Conservation (phyloP, 2,329 filamentous ascomycete genomes). For the Epichloe uncinata region DNA sequence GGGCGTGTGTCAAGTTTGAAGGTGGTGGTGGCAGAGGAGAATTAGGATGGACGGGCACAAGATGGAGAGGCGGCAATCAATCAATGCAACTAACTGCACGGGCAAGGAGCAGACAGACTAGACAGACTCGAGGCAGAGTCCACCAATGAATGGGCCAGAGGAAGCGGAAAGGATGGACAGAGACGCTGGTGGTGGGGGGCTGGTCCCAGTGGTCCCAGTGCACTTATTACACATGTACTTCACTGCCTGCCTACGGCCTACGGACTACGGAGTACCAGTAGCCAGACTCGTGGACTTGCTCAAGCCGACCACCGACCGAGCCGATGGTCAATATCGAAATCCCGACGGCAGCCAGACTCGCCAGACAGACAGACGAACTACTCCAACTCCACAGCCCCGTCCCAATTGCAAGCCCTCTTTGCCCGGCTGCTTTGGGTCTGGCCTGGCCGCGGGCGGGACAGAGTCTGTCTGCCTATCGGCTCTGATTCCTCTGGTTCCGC, state of each 20-base stretch:
- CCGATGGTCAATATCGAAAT: no score
- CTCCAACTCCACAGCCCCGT: background rate
- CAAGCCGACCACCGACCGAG: no score
- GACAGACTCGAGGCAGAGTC: background rate
- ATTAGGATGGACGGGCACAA: background rate
- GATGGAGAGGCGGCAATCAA: constrained; percentile 1
- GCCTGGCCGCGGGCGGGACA: background rate
- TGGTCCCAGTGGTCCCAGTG: no score
- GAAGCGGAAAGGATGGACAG: background rate
- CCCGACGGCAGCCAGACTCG: no score
- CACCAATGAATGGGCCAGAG: background rate
- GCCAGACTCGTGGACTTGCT: no score
- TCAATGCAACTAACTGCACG: background rate
- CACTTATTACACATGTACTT: no score
- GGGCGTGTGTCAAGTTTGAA: background rate
- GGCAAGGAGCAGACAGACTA: background rate
- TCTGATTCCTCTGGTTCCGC: background rate
- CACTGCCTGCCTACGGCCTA: no score
- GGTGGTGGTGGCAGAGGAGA: constrained; percentile 1
- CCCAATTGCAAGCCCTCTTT: background rate
- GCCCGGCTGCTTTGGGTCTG: background rate
- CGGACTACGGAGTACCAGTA: no score
- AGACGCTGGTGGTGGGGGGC: no score
- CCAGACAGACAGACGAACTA: background rate
- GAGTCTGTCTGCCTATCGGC: background rate